Percentiles rank a stretch among this genome's conserved stretches.
phyloP scores from a whole-genome alignment of 805 yeast genomes.

The Lipomyces yamadae region DNA sequence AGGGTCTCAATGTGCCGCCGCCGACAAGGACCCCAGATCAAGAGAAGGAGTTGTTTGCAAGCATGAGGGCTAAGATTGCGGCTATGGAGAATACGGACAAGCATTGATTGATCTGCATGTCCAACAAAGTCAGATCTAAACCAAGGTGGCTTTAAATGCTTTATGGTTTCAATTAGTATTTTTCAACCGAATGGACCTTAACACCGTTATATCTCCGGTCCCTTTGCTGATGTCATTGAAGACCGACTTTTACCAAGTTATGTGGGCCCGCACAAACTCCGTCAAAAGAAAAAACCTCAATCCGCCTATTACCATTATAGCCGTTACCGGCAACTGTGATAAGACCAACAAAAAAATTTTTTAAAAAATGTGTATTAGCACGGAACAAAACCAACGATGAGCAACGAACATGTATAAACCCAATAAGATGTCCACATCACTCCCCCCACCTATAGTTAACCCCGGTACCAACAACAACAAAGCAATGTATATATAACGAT shows the following conservation, averaged over 20 bases:
- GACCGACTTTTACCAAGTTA: too few relatives aligned
- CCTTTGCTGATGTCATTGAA: too few relatives aligned
- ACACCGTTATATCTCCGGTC: too few relatives aligned
- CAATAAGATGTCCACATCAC: conserved; percentile 1
- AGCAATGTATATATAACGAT: not conserved
- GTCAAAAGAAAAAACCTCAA: too few relatives aligned
- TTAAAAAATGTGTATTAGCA: not conserved
- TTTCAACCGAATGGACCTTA: too few relatives aligned
- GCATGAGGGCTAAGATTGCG: conserved; percentile 6
- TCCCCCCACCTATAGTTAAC: not conserved
- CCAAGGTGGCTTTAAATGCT: too few relatives aligned
- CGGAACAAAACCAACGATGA: conserved; percentile 1
- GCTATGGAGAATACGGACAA: conserved; percentile 15
- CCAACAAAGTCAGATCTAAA: not conserved
- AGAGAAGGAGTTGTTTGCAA: not conserved
- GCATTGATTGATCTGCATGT: not conserved
- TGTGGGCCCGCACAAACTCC: too few relatives aligned
- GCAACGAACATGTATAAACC: not conserved
- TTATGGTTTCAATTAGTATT: too few relatives aligned
- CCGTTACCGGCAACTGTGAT: too few relatives aligned
- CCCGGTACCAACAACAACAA: not conserved
- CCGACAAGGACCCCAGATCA: not conserved
- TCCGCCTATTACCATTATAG: too few relatives aligned
- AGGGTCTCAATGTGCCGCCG: conserved; percentile 40
- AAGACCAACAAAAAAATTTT: not conserved